Conservation (phyloP, 2,329 filamentous ascomycete species). For the Aspergillus luchuensis region DNA sequence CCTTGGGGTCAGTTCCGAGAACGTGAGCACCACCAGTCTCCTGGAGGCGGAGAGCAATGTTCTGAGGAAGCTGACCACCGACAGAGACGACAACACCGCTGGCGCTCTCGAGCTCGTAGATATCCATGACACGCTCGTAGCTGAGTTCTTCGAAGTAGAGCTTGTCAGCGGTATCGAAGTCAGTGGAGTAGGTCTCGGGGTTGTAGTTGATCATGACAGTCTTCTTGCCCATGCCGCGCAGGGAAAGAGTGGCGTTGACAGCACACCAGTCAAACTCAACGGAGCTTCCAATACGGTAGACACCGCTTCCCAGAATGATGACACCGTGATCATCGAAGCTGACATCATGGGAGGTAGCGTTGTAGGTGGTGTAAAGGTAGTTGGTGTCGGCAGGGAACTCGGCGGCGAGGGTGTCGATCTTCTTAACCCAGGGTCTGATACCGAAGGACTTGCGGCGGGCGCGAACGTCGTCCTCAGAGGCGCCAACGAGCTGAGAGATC, state of each 20-base stretch:
- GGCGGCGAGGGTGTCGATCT: conserved; percentile 94
- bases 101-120: conserved; percentile 87
- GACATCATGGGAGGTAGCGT: conserved; percentile 90
- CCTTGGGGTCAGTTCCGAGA: conserved; percentile 85
- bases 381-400: conserved; percentile 96
- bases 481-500: conserved; percentile 82
- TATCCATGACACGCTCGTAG: conserved; percentile 98
- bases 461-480: conserved; percentile 86
- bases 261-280: conserved; percentile 99
- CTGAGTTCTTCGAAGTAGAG: conserved; percentile 97
- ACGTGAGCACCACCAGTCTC: conserved; percentile 87
- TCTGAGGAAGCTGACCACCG: conserved; percentile 93
- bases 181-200: conserved; percentile 78
- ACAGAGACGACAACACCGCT: conserved; percentile 91
- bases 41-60: conserved; percentile 92
- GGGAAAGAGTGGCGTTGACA: conserved; percentile 81
- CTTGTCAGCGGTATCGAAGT: conserved; percentile 85
- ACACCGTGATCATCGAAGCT: conserved; percentile 90
- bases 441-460: conserved; percentile 81
- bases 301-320: conserved; percentile 87
- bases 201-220: conserved; percentile 97
- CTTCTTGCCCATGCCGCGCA: conserved; percentile 88
- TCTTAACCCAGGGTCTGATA: conserved; percentile 95
- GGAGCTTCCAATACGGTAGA: conserved; percentile 95
- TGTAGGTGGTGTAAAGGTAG: conserved; percentile 98